phyloP scores from a whole-genome alignment of 257 asterid genomes.

The Hygrophila difformis region DNA sequence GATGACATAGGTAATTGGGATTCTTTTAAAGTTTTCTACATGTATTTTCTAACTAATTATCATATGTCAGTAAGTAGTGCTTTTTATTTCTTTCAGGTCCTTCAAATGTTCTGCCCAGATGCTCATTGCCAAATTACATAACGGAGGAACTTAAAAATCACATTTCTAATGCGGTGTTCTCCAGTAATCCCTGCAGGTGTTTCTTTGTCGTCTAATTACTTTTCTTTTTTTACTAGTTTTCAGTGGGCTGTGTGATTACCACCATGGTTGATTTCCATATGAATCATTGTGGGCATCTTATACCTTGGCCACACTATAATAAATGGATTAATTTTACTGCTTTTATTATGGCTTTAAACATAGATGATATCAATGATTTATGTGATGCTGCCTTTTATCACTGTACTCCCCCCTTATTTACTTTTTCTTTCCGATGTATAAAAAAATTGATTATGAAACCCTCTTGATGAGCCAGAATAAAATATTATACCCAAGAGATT shows the following conservation, averaged over 20 bases:
- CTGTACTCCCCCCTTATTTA: no score
- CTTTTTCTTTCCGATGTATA: background rate
- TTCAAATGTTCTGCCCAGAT: conserved; percentile 79
- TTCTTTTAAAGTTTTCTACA: conserved; percentile 15
- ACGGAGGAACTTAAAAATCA: conserved; percentile 69
- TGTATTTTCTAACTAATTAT: conserved; percentile 9
- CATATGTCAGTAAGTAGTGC: conserved; percentile 8
- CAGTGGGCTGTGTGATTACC: background rate
- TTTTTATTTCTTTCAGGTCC: conserved; percentile 48
- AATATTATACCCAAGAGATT: conserved; percentile 83
- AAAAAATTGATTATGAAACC: conserved; percentile 5
- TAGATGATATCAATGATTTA: background rate
- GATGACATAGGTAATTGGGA: conserved; percentile 73
- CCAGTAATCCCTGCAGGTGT: conserved; percentile 95
- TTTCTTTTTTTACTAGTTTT: conserved; percentile 1
- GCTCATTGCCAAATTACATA: conserved; percentile 71
- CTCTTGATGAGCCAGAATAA: conserved; percentile 51
- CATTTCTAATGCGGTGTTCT: conserved; percentile 66
- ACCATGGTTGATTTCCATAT: conserved; percentile 7
- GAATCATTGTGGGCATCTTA: conserved; percentile 7
- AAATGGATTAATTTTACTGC: conserved; percentile 5
- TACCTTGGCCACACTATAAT: conserved; percentile 13
- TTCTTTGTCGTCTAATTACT: conserved; percentile 3
- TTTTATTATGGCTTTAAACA: conserved; percentile 1
- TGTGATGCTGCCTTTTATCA: background rate